These are phyloP conservation scores for Peziza echinospora DNA, from an alignment of 495 filamentous ascomycete genomes.

Conservation along the genomic window DNA sequence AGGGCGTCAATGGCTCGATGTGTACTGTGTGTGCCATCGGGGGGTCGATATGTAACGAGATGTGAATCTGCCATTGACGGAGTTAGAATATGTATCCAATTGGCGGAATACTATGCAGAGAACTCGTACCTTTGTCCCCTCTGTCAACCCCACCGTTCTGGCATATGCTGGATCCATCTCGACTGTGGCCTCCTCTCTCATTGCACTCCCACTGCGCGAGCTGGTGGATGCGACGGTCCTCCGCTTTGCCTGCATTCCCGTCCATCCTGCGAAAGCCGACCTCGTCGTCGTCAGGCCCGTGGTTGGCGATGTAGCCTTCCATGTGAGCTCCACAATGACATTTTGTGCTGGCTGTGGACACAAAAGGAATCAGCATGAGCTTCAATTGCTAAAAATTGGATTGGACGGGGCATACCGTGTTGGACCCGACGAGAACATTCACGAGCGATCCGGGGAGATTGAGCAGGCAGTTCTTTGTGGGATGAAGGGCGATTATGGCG, in stretches of 20 bases:
- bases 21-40: conserved; percentile 78
- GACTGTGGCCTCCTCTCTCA: conserved; percentile 29
- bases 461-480: conserved; percentile 81
- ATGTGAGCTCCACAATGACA: conserved; percentile 78
- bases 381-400: neutral
- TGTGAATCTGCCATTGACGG: conserved; percentile 29
- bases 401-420: conserved; percentile 40
- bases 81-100: neutral
- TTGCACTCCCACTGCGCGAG: neutral
- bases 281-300: conserved; percentile 35
- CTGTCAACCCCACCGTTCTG: conserved; percentile 52
- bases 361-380: conserved; percentile 1
- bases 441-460: conserved; percentile 79
- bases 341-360: conserved; percentile 57
- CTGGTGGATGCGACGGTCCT: conserved; percentile 22
- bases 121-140: conserved; percentile 59
- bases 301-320: conserved; percentile 33
- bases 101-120: conserved; percentile 1
- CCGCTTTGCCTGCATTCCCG: conserved; percentile 82
- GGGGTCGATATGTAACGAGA: conserved; percentile 67
- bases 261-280: conserved; percentile 45
- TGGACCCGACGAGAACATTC: conserved; percentile 59
- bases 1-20: conserved; percentile 82
- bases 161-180: conserved; percentile 84
- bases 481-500: conserved; percentile 40